Evolutionary conservation across 441 rosid genomes (phyloP).

Genomic region (Bocquillonia castaneifolia): DNA sequence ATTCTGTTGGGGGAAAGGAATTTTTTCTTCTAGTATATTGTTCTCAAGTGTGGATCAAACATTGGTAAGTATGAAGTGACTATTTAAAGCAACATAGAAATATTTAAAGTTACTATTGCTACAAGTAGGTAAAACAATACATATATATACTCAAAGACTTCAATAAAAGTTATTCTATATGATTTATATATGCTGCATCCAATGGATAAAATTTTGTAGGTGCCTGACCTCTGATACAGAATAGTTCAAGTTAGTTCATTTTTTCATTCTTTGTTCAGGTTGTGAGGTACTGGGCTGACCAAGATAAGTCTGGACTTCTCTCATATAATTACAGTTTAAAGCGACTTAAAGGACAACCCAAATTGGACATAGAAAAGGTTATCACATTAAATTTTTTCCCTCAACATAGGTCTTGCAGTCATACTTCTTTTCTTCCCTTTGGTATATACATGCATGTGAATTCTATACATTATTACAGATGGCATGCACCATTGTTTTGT

Average conservation of each 20-base stretch:
- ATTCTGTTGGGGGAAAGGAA: no score
- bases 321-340: conserved; percentile 38
- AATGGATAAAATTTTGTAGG: not conserved
- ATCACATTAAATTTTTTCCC: not conserved
- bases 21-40: no score
- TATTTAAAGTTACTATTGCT: not conserved
- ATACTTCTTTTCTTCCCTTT: not conserved
- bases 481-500: not conserved
- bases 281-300: conserved; percentile 24
- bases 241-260: not conserved
- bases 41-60: no score
- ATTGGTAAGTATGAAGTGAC: not conserved
- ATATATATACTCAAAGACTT: no score
- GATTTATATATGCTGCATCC: not conserved
- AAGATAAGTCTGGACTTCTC: conserved; percentile 33
- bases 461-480: not conserved
- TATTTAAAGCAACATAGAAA: no score
- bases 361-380: conserved; percentile 35
- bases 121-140: no score
- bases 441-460: no score
- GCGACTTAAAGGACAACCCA: conserved; percentile 32
- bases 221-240: no score
- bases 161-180: no score
- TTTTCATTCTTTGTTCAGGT: not conserved
- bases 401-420: no score